A percentile compares a stretch with the other conserved stretches of the same genome.
Conservation (phyloP, 1,284 basidiomycete species). For the Stygiomarasmius scandens region DNA sequence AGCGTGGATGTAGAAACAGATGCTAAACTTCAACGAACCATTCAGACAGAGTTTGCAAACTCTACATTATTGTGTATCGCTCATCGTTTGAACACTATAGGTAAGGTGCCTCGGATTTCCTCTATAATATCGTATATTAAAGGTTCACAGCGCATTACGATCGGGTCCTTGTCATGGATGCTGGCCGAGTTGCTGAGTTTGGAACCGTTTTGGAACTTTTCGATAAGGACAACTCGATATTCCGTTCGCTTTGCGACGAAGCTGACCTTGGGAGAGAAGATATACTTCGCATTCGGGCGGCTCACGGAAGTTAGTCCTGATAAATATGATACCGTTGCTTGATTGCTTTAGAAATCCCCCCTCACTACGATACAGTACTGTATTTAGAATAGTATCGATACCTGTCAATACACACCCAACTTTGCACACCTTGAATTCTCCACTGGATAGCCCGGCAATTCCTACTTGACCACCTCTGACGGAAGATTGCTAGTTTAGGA, state of each 20-base stretch:
- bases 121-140: slow-evolving; percentile 5
- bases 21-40: slow-evolving; percentile 74
- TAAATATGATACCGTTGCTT: too few species aligned
- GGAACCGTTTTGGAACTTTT: slow-evolving; percentile 80
- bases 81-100: slow-evolving; percentile 78
- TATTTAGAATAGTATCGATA: too few species aligned
- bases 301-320: neutral
- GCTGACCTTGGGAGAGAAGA: slow-evolving; percentile 63
- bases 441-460: too few species aligned
- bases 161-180: slow-evolving; percentile 75
- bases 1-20: slow-evolving; percentile 85
- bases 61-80: slow-evolving; percentile 75
- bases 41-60: slow-evolving; percentile 68
- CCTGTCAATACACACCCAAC: too few species aligned
- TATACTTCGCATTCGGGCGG: slow-evolving; percentile 44
- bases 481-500: too few species aligned
- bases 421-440: too few species aligned
- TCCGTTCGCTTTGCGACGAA: slow-evolving; percentile 77
- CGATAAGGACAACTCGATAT: slow-evolving; percentile 69
- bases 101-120: slow-evolving; percentile 28
- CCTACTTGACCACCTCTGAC: too few species aligned
- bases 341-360: too few species aligned
- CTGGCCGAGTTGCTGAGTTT: slow-evolving; percentile 71
- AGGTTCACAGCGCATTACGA: slow-evolving; percentile 64
- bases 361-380: too few species aligned